Base-by-base conservation (phyloP, 2,329 filamentous ascomycete species). In the Claviceps sp. region DNA sequence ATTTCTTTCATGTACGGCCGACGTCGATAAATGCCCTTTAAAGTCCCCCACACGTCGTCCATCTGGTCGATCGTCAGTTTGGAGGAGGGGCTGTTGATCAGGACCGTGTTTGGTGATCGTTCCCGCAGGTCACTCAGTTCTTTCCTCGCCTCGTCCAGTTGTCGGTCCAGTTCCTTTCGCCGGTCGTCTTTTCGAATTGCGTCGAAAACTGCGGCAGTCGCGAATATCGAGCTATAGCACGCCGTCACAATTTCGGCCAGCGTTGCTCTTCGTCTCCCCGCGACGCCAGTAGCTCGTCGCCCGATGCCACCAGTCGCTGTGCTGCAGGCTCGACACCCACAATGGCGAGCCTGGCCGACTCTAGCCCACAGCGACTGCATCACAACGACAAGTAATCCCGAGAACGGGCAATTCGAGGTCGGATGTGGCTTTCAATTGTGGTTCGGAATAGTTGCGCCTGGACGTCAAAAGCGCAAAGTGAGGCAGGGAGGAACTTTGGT, bases 341-440 rank as follows among this genome's bases (percentile, higher is more conserved):
- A 85, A 60, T 76, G 73, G 67, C 76, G 78, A 68, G 74, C 75
- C 73, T 77, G 78, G 61, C 76, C 74, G 69, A 79, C 78, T 70
- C 81, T 78, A 66, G 79, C 81, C 81, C 82, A 84, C 59, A 87
- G 65, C 57, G 75, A 74, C 68, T 79, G 79, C 85, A 89, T 89
- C 62, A 64, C 70, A 62, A n/a, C 55, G 53, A 8, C 42, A 45
- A 38, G 18, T 26, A 41, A 18, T 8, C 13, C 11, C 11, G 9
- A 8, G n/a, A 5, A 2, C 11, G n/a, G 18, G 13, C n/a, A 44
- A 34, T 2, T 26, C 24, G 20, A 37, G 40, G 7, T 16, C n/a
- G 4, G 13, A 26, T 38, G 49, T 34, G n/a, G 49, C 49, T 46
- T 16, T 14, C 34, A 30, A 37, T 22, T 14, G 34, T 30, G 13